A percentile compares a stretch with the other conserved stretches of the same genome.
Conservation (phyloP, 2,329 filamentous ascomycete species). For the Colletotrichum chlorophyti region DNA sequence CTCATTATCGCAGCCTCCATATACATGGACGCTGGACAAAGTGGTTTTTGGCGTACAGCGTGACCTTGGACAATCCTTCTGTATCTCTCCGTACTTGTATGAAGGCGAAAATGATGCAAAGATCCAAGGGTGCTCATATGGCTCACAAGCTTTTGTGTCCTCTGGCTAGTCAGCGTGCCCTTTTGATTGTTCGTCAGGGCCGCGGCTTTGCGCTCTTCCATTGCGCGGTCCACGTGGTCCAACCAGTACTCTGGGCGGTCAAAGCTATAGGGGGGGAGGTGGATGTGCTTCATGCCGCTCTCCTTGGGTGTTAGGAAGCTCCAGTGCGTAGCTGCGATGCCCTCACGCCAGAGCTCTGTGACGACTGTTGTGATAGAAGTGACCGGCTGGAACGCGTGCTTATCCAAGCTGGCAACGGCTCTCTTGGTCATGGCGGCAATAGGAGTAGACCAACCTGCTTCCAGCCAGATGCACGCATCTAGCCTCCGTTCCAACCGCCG, state of each 20-base stretch:
- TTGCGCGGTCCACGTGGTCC: not conserved
- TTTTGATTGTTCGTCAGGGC: no score
- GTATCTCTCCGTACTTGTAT: not conserved
- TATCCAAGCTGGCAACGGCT: not conserved
- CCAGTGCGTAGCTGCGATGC: not conserved
- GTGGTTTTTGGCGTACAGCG: slow-evolving; percentile 26
- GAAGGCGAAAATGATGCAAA: not conserved
- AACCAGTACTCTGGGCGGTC: not conserved
- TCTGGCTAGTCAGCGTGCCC: not conserved
- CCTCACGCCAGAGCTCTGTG: not conserved
- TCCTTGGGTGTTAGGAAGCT: not conserved
- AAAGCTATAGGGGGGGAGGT: not conserved
- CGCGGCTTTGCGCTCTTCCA: not conserved
- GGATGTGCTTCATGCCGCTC: not conserved
- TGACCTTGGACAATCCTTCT: slow-evolving; percentile 29
- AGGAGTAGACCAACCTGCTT: slow-evolving; percentile 27
- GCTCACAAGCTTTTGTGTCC: not conserved
- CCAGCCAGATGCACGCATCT: slow-evolving; percentile 27
- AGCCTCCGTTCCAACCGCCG: slow-evolving; percentile 19
- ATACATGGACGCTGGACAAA: slow-evolving; percentile 33
- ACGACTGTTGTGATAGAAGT: not conserved
- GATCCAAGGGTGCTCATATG: not conserved
- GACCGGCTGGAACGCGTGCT: not conserved
- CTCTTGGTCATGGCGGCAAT: slow-evolving; percentile 29
- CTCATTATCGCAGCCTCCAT: slow-evolving; percentile 31